Evolutionary conservation across 768 basidiomycete species (phyloP), one percentile per base, ranked within the genome.

Genomic region (Suillus sp.): DNA sequence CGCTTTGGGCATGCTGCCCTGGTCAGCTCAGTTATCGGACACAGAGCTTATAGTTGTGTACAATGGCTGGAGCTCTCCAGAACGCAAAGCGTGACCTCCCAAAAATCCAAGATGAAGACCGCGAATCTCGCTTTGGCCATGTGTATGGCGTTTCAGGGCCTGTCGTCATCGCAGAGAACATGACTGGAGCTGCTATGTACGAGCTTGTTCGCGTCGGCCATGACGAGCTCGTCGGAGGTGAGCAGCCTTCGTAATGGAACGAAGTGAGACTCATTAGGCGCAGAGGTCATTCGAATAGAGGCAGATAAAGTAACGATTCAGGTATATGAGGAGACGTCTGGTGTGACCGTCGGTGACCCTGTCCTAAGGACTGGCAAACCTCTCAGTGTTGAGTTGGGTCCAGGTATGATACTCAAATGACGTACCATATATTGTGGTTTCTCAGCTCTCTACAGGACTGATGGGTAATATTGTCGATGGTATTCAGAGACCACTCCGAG

Each of bases 381-480:
- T 35, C 86, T 99, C 62, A 95, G 93, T 75, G 97, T 99, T 63
- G 97, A 99, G 77, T 85, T 99, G 45, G 97, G 97, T 38, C 97
- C 97, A 72, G 96, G 96, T 95, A 72, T 62, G 84, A 75, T 18
- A 3, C 50, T 20, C 16, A 53, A 48, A 60, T 53, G 13, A 42
- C 11, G 9, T 38, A 30, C 51, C 32, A 59, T 53, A 20, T 7
- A 14, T 10, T 13, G 13, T 51, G 30, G 18, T 59, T 65, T 60
- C 57, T 65, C 48, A 68, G 60, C 18, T 18, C 42, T 13, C 32
- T 50, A 2, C 64, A 97, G 96, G 97, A 69, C 80, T 99, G 63
- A 99, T 99, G 97, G 89, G 89, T n/a, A 99, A 99, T 76, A 99
- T 99, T 71, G 95, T 96, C 69, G 96, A 98, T 78, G 95, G 96